Conservation (phyloP, 148 eudicot species). For the Rhododendron ovatum region DNA sequence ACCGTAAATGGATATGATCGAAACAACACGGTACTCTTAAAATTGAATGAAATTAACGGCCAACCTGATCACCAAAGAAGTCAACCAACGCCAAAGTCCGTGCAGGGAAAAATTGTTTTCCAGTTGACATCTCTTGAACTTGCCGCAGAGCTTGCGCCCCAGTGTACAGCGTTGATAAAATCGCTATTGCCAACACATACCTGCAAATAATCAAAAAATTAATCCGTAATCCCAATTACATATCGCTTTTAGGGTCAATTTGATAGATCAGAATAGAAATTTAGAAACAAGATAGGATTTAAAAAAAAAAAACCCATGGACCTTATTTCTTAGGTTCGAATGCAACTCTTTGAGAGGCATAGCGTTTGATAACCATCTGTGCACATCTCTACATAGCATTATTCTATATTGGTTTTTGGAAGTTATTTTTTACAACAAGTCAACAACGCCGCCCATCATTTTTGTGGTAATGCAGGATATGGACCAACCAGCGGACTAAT, state of each 20-base stretch:
- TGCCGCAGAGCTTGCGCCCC: slow-evolving; percentile 46
- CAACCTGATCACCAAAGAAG: slow-evolving; percentile 74
- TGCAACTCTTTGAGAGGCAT: too few relatives aligned
- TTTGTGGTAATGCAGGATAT: too few relatives aligned
- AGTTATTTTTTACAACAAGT: too few relatives aligned
- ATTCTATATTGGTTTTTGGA: not conserved
- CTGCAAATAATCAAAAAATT: slow-evolving; percentile 19
- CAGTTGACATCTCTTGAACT: slow-evolving; percentile 38
- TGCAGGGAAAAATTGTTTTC: slow-evolving; percentile 21
- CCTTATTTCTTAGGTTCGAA: too few relatives aligned
- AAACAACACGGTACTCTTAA: not conserved
- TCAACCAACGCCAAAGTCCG: slow-evolving; percentile 31
- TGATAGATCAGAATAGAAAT: too few relatives aligned
- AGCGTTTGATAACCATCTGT: too few relatives aligned
- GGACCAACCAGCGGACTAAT: too few relatives aligned
- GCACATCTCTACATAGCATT: too few relatives aligned
- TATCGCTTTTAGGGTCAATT: not conserved
- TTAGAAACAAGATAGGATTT: not conserved
- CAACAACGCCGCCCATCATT: not conserved
- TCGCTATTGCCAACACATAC: slow-evolving; percentile 59
- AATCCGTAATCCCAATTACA: not conserved
- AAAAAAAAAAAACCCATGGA: not conserved
- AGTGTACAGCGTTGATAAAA: slow-evolving; percentile 52
- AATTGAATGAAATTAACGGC: slow-evolving; percentile 2
- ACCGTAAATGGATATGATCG: not conserved